Conservation (phyloP, 2,329 filamentous ascomycete species). For the Stagonosporopsis chrysanthemi region DNA sequence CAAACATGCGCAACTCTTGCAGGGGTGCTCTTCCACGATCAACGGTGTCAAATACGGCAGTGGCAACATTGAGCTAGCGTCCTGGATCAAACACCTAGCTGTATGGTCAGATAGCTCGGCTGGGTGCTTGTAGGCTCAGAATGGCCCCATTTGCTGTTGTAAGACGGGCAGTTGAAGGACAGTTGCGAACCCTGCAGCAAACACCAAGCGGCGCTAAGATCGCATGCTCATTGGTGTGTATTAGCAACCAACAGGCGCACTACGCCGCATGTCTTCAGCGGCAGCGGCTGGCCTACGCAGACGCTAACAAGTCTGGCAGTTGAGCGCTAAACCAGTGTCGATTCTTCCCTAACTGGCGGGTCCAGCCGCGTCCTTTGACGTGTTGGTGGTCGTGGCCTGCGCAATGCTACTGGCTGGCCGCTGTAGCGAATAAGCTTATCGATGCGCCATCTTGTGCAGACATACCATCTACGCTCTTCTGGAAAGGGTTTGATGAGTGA, state of each 20-base stretch:
- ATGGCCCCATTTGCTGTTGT: conserved; percentile 9
- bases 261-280: conserved; percentile 18
- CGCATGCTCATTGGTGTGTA: conserved; percentile 14
- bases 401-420: conserved; percentile 4
- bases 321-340: conserved; percentile 11
- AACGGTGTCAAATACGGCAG: conserved; percentile 6
- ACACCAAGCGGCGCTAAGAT: conserved; percentile 17
- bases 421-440: conserved; percentile 7
- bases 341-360: conserved; percentile 18
- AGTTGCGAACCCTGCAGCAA: conserved; percentile 3
- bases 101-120: conserved; percentile 8
- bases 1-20: conserved; percentile 25
- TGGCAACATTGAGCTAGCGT: conserved; percentile 17
- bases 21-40: conserved; percentile 12
- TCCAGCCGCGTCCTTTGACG: conserved; percentile 10
- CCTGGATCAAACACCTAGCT: conserved; percentile 8
- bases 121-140: conserved; percentile 13
- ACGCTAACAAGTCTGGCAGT: conserved; percentile 16
- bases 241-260: conserved; percentile 5
- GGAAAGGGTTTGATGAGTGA: neutral
- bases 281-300: conserved; percentile 19
- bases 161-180: conserved; percentile 10
- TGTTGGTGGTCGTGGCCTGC: conserved; percentile 5
- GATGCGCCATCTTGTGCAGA: conserved; percentile 8
- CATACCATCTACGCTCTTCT: conserved; percentile 1